Conservation (phyloP, 495 filamentous ascomycete species). For the Darksidea phi region DNA sequence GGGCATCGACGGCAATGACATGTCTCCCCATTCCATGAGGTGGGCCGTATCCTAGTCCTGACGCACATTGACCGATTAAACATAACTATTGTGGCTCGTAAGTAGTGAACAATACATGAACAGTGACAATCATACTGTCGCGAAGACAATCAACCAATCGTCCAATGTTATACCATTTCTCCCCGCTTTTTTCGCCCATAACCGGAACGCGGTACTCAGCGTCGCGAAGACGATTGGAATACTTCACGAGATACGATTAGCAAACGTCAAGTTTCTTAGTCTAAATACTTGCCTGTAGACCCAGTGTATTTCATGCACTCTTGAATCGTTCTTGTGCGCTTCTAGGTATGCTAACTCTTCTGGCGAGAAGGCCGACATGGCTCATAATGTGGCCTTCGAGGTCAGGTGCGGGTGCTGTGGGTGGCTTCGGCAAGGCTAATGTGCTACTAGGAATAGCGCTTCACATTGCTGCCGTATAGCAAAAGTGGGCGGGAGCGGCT, state of each 20-base stretch:
- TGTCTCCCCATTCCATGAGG: conserved; percentile 34
- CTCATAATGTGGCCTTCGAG: conserved; percentile 11
- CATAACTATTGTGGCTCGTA: conserved; percentile 19
- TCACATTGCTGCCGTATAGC: background rate
- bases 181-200: conserved; percentile 28
- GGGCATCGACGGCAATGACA: conserved; percentile 18
- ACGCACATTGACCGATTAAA: conserved; percentile 28
- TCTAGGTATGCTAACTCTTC: conserved; percentile 34
- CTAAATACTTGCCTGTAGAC: conserved; percentile 5
- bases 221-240: conserved; percentile 19
- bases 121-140: conserved; percentile 25
- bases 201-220: conserved; percentile 17
- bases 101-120: background rate
- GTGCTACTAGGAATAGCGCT: no score
- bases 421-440: conserved; percentile 9
- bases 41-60: conserved; percentile 32
- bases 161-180: conserved; percentile 33
- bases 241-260: background rate
- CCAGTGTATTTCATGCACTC: conserved; percentile 26
- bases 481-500: background rate
- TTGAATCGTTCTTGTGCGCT: conserved; percentile 26
- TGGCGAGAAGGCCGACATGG: conserved; percentile 30
- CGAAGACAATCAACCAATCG: conserved; percentile 33
- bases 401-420: background rate
- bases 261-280: no score